Conservation (phyloP, 352 stramenopile species). For the Hyaloperonospora brassicae region DNA sequence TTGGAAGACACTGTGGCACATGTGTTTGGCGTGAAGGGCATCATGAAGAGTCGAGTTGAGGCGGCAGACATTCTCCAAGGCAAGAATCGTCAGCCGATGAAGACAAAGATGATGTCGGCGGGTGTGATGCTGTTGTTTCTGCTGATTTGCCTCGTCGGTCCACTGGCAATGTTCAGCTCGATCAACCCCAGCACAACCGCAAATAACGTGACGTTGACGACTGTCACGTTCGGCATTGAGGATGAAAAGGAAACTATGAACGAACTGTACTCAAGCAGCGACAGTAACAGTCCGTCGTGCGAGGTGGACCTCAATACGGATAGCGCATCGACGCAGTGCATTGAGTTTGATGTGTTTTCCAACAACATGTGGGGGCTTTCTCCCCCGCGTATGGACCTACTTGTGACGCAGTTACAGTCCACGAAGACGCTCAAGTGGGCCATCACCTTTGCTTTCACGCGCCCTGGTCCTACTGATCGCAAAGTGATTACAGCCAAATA, state of each 20-base stretch:
- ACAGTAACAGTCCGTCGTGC: conserved; percentile 64
- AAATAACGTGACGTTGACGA: conserved; percentile 58
- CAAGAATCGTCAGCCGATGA: conserved; percentile 65
- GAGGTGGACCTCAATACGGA: conserved; percentile 55
- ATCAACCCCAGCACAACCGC: conserved; percentile 73
- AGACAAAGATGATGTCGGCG: conserved; percentile 55
- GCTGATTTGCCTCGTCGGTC: conserved; percentile 66
- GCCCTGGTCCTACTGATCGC: conserved; percentile 51
- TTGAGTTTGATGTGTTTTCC: conserved; percentile 76
- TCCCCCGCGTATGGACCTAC: conserved; percentile 57
- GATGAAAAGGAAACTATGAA: conserved; percentile 71
- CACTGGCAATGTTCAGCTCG: conserved; percentile 78
- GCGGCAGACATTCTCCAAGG: conserved; percentile 69
- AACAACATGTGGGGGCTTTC: conserved; percentile 64
- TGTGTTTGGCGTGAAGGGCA: conserved; percentile 66
- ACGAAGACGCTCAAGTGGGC: conserved; percentile 64
- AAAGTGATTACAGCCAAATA: conserved; percentile 54
- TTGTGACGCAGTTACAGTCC: conserved; percentile 67
- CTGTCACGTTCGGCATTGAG: conserved; percentile 63
- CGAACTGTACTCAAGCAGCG: conserved; percentile 61
- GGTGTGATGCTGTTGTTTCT: conserved; percentile 76
- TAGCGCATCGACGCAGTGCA: conserved; percentile 62
- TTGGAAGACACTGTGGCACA: conserved; percentile 80
- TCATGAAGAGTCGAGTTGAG: conserved; percentile 64
- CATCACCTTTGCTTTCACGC: conserved; percentile 57